These are phyloP conservation scores for Stephania cephalantha DNA, from an alignment of 164 flowering plant species.

Conservation along the genomic window DNA sequence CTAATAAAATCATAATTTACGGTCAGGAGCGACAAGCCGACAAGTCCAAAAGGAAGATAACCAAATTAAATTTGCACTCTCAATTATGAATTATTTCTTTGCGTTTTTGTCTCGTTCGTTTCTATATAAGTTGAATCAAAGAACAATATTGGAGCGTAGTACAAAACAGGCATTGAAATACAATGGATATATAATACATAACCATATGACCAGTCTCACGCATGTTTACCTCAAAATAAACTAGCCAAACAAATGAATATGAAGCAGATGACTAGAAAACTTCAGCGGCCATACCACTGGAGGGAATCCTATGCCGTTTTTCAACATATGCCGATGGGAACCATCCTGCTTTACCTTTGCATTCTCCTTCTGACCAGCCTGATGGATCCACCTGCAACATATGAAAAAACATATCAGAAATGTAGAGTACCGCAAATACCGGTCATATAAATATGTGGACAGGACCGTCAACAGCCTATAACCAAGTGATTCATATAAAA, in stretches of 20 bases:
- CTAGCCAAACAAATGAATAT: neutral
- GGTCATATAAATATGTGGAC: neutral
- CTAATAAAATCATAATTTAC: too few relatives aligned
- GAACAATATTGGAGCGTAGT: too few relatives aligned
- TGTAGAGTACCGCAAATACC: neutral
- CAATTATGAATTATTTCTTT: too few relatives aligned
- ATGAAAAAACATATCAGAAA: neutral
- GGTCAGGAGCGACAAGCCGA: too few relatives aligned
- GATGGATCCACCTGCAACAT: constrained; percentile 50
- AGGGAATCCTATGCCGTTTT: constrained; percentile 68
- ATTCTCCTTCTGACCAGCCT: constrained; percentile 97
- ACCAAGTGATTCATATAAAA: too few relatives aligned
- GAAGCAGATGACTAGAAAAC: constrained; percentile 24
- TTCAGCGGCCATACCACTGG: constrained; percentile 36
- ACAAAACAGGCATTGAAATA: neutral
- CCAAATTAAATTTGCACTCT: too few relatives aligned
- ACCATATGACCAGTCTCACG: neutral
- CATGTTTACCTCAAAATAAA: neutral
- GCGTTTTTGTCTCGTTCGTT: too few relatives aligned
- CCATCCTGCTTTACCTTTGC: constrained; percentile 86
- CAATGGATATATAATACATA: neutral
- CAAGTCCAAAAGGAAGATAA: too few relatives aligned
- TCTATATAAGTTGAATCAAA: too few relatives aligned
- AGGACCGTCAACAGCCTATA: too few relatives aligned
- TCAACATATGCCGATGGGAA: constrained; percentile 74